phyloP scores from a whole-genome alignment of 2,329 filamentous ascomycete genomes.

The Colletotrichum acutatum region DNA sequence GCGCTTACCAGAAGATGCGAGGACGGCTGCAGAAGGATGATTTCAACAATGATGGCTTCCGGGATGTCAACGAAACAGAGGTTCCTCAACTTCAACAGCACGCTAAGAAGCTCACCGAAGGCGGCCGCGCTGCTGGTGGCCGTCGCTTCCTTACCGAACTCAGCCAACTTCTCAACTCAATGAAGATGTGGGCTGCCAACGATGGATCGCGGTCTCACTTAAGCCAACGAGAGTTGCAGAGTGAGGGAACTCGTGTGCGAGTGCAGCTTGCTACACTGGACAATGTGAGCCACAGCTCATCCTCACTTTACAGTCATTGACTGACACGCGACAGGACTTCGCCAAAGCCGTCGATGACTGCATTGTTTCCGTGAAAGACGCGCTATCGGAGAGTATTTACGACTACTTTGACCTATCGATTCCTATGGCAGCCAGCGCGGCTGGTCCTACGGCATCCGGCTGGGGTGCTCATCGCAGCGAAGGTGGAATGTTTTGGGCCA shows the following conservation, averaged over 20 bases:
- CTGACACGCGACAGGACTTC: constrained; percentile 35
- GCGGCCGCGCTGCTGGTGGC: constrained; percentile 36
- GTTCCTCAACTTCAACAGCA: constrained; percentile 69
- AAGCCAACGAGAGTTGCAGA: constrained; percentile 34
- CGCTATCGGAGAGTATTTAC: constrained; percentile 38
- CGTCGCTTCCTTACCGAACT: constrained; percentile 40
- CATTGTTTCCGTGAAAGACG: constrained; percentile 32
- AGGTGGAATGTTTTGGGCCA: constrained; percentile 40
- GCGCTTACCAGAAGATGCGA: constrained; percentile 70
- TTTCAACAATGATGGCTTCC: constrained; percentile 61
- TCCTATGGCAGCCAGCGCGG: constrained; percentile 33
- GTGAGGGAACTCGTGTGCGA: constrained; percentile 32
- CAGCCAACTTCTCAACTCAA: constrained; percentile 39
- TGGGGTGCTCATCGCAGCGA: constrained; percentile 38
- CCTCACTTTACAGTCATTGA: background rate
- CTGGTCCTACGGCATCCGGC: constrained; percentile 34
- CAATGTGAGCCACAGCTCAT: background rate
- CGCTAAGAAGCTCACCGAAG: constrained; percentile 25
- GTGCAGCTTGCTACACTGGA: constrained; percentile 35
- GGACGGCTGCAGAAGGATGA: constrained; percentile 65
- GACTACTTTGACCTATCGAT: constrained; percentile 38
- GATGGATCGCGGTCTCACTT: constrained; percentile 36
- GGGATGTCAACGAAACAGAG: constrained; percentile 63
- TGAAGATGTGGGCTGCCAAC: constrained; percentile 41
- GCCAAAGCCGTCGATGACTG: constrained; percentile 32